These are phyloP conservation scores for Parasarocladium wereldwijsianum DNA, from an alignment of 2,329 filamentous ascomycete species.

Conservation along the genomic window DNA sequence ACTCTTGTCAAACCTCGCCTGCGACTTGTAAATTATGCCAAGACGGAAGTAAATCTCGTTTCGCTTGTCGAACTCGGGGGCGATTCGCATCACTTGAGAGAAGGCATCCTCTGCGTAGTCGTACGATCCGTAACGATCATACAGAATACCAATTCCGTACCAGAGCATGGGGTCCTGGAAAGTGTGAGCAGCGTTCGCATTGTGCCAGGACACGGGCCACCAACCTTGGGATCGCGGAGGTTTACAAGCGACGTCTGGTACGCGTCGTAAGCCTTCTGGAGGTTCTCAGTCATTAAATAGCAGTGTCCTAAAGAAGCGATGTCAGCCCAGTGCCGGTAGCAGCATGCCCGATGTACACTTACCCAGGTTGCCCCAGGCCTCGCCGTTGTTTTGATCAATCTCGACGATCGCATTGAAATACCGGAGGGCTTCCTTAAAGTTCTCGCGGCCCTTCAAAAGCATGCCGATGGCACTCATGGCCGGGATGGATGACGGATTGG, in stretches of 20 bases:
- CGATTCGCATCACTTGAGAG: constrained; percentile 97
- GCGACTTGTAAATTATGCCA: constrained; percentile 99
- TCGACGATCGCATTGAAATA: constrained; percentile 85
- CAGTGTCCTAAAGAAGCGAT: constrained; percentile 58
- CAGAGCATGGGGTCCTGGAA: constrained; percentile 82
- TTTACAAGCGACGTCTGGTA: constrained; percentile 95
- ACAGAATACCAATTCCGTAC: constrained; percentile 97
- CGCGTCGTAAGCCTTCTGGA: constrained; percentile 91
- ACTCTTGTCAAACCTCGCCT: constrained; percentile 84
- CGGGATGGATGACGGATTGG: constrained; percentile 75
- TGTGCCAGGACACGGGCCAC: constrained; percentile 8
- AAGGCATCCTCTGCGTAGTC: constrained; percentile 98
- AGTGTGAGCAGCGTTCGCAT: constrained; percentile 6
- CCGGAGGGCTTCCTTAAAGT: constrained; percentile 87
- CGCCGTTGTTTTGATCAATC: constrained; percentile 76
- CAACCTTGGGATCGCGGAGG: constrained; percentile 79
- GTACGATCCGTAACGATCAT: constrained; percentile 88
- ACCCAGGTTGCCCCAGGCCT: constrained; percentile 94
- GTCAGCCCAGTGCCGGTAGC: constrained; percentile 3
- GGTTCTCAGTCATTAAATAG: constrained; percentile 95
- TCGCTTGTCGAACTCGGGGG: constrained; percentile 93
- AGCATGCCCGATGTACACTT: constrained; percentile 15
- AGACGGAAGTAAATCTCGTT: constrained; percentile 98
- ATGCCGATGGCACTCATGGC: constrained; percentile 92
- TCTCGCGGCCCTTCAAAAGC: constrained; percentile 81